Conservation (phyloP, 2,329 filamentous ascomycete species). For the Teratosphaeriaceae sp. region DNA sequence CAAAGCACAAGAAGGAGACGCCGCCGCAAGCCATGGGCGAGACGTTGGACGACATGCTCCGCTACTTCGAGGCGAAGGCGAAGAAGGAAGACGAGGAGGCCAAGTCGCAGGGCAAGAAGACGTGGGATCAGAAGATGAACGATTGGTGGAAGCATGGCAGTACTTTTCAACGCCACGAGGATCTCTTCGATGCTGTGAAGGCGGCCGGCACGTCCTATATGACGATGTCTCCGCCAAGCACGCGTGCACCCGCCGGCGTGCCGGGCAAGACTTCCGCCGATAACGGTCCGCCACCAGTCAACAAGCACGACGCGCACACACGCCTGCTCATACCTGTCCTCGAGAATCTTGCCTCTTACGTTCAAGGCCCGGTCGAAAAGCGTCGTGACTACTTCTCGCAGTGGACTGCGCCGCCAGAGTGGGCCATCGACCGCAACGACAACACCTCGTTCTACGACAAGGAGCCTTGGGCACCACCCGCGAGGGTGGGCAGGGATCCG, state of each 20-base stretch:
- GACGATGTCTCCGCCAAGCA: neutral
- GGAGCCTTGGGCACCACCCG: slow-evolving; percentile 31
- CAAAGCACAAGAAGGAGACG: slow-evolving; percentile 33
- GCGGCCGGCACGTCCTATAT: slow-evolving; percentile 5
- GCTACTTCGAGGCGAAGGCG: too few species aligned
- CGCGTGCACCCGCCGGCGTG: slow-evolving; percentile 3
- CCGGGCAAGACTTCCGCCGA: slow-evolving; percentile 9
- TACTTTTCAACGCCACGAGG: slow-evolving; percentile 27
- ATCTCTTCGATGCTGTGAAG: slow-evolving; percentile 21
- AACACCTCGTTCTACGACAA: slow-evolving; percentile 37
- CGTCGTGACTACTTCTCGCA: slow-evolving; percentile 35
- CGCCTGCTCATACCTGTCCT: slow-evolving; percentile 35
- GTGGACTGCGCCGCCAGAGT: slow-evolving; percentile 33
- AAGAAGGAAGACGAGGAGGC: slow-evolving; percentile 2
- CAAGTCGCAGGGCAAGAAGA: slow-evolving; percentile 9
- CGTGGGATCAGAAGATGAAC: slow-evolving; percentile 31
- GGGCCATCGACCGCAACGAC: slow-evolving; percentile 33
- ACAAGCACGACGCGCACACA: slow-evolving; percentile 16
- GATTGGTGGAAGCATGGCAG: slow-evolving; percentile 35
- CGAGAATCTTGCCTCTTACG: slow-evolving; percentile 38
- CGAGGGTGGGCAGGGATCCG: slow-evolving; percentile 31
- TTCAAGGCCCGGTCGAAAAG: slow-evolving; percentile 27
- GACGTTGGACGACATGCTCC: too few species aligned
- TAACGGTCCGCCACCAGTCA: neutral
- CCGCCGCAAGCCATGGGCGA: too few species aligned